phyloP scores from a whole-genome alignment of 1,284 basidiomycete species.

The Rhodotorula sp. region DNA sequence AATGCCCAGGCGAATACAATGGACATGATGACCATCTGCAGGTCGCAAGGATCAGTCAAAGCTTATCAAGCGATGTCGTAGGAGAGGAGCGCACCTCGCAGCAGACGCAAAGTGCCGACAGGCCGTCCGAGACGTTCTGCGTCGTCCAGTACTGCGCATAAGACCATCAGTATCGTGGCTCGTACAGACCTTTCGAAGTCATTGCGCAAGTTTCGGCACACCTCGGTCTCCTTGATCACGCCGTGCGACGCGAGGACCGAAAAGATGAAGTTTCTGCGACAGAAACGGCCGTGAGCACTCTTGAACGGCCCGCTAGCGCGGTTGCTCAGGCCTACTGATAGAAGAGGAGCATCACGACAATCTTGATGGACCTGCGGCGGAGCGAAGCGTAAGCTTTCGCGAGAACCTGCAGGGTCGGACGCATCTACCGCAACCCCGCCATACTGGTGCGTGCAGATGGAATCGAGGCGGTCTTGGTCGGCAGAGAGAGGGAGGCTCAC shows the following conservation, averaged over 20 bases:
- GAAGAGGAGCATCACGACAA: slow-evolving; percentile 70
- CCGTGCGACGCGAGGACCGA: slow-evolving; percentile 49
- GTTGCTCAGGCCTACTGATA: slow-evolving; percentile 22
- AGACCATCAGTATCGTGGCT: neutral
- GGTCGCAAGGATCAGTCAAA: neutral
- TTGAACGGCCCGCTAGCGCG: slow-evolving; percentile 44
- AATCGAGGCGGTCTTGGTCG: no score
- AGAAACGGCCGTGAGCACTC: slow-evolving; percentile 68
- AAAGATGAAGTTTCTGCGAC: slow-evolving; percentile 50
- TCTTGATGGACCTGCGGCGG: slow-evolving; percentile 33
- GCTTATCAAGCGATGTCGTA: no score
- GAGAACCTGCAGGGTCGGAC: no score
- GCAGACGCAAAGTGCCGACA: slow-evolving; percentile 76
- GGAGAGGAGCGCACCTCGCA: slow-evolving; percentile 63
- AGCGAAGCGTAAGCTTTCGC: no score
- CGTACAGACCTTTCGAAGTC: no score
- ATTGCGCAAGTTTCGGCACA: neutral
- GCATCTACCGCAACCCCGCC: no score
- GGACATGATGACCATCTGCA: slow-evolving; percentile 77
- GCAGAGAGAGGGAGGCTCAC: slow-evolving; percentile 2
- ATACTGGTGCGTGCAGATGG: no score
- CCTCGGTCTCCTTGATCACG: slow-evolving; percentile 56
- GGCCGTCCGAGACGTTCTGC: slow-evolving; percentile 66
- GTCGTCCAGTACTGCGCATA: slow-evolving; percentile 66
- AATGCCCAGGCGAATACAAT: slow-evolving; percentile 79